These are phyloP conservation scores for Lentinula raphanica DNA, from an alignment of 768 basidiomycete species.

Conservation along the genomic window DNA sequence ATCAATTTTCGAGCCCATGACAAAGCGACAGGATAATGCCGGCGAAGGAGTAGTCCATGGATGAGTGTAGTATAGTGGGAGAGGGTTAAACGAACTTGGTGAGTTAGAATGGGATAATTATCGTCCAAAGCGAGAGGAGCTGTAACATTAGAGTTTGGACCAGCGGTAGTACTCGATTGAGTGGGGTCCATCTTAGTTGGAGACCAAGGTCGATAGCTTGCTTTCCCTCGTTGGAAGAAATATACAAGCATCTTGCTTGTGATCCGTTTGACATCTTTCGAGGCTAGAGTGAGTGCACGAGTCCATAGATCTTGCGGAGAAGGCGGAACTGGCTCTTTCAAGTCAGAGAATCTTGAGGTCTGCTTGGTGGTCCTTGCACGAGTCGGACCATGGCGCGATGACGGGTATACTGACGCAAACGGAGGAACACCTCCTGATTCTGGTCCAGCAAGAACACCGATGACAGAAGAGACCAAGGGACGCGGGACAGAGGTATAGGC, in stretches of 20 bases:
- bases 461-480: not conserved
- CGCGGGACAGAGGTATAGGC: not conserved
- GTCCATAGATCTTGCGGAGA: conserved; percentile 3
- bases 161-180: not conserved
- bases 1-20: not conserved
- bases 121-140: not conserved
- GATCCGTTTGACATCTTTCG: not conserved
- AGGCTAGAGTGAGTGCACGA: not conserved
- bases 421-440: conserved; percentile 1
- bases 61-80: conserved; percentile 4
- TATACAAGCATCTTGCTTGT: not conserved
- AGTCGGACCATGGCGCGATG: not conserved
- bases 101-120: not conserved
- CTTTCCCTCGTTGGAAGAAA: not conserved
- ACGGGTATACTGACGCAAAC: not conserved
- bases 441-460: conserved; percentile 1
- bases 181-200: not conserved
- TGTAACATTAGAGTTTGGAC: not conserved
- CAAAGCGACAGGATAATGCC: conserved; percentile 3
- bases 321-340: not conserved
- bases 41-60: conserved; percentile 1
- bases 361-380: not conserved
- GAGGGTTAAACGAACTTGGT: not conserved
- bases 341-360: not conserved
- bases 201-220: conserved; percentile 2